Evolutionary conservation across 768 basidiomycete genomes (phyloP).

Genomic region (Panaeolus papilionaceus): DNA sequence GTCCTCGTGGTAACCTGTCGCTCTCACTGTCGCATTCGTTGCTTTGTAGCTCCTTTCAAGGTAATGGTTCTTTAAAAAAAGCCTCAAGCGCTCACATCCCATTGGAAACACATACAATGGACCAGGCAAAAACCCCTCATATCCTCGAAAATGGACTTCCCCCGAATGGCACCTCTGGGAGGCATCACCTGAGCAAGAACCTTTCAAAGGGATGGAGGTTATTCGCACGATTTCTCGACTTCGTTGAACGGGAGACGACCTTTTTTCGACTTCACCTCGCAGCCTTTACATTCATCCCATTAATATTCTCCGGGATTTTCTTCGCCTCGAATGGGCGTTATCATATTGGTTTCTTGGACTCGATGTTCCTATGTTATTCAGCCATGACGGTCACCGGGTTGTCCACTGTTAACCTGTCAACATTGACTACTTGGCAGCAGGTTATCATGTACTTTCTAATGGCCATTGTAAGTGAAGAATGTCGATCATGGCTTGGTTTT

Average conservation of each 20-base stretch:
- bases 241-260: slow-evolving; percentile 34
- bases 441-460: slow-evolving; percentile 60
- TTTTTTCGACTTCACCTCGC: slow-evolving; percentile 60
- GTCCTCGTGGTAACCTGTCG: slow-evolving; percentile 8
- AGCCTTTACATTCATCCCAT: slow-evolving; percentile 60
- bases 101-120: neutral
- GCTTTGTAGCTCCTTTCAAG: slow-evolving; percentile 8
- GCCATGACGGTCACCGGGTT: slow-evolving; percentile 60
- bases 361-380: slow-evolving; percentile 66
- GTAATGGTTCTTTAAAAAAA: slow-evolving; percentile 7
- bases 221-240: slow-evolving; percentile 6
- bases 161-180: neutral
- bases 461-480: slow-evolving; percentile 43
- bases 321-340: slow-evolving; percentile 66
- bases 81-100: neutral
- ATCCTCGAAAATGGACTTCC: slow-evolving; percentile 1
- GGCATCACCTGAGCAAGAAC: slow-evolving; percentile 4
- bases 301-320: slow-evolving; percentile 68
- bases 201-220: slow-evolving; percentile 1
- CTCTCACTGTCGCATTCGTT: neutral
- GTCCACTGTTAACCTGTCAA: slow-evolving; percentile 55
- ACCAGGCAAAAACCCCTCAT: neutral
- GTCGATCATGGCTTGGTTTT: neutral
- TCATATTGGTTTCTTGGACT: slow-evolving; percentile 56
- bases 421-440: slow-evolving; percentile 55